These are phyloP conservation scores for Paraphoma chrysanthemicola DNA, from an alignment of 2,329 filamentous ascomycete genomes.

Conservation along the genomic window DNA sequence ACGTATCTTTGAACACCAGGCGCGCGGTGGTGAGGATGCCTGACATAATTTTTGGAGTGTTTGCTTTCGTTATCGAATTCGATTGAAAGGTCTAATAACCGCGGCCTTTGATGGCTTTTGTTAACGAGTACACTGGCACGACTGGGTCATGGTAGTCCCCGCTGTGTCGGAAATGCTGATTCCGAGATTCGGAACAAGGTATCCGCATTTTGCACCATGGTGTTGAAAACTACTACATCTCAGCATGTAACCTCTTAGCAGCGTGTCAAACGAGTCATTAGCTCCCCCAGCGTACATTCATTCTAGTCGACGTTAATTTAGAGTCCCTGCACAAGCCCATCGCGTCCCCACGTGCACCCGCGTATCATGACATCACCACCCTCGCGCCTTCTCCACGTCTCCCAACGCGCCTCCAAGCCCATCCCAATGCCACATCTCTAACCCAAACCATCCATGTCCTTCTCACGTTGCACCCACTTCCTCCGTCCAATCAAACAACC, in stretches of 20 bases:
- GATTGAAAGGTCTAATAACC: not conserved
- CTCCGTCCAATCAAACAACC: slow-evolving; percentile 2
- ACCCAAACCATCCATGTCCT: slow-evolving; percentile 9
- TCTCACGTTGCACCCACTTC: not conserved
- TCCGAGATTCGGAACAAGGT: slow-evolving; percentile 16
- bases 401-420: too few relatives aligned
- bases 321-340: not conserved
- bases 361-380: slow-evolving; percentile 29
- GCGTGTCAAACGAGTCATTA: not conserved
- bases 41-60: too few relatives aligned
- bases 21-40: slow-evolving; percentile 28
- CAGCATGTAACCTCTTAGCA: too few relatives aligned
- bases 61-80: too few relatives aligned
- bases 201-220: not conserved
- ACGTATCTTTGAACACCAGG: slow-evolving; percentile 21
- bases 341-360: slow-evolving; percentile 20
- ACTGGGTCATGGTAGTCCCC: slow-evolving; percentile 1
- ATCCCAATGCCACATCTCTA: not conserved
- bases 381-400: slow-evolving; percentile 3
- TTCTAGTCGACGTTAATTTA: not conserved
- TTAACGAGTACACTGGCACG: too few relatives aligned
- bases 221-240: not conserved
- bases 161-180: slow-evolving; percentile 14
- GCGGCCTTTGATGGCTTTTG: not conserved
- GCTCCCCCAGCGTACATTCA: not conserved